These are phyloP conservation scores for Botrytis elliptica DNA, from an alignment of 2,329 filamentous ascomycete species.

Conservation along the genomic window DNA sequence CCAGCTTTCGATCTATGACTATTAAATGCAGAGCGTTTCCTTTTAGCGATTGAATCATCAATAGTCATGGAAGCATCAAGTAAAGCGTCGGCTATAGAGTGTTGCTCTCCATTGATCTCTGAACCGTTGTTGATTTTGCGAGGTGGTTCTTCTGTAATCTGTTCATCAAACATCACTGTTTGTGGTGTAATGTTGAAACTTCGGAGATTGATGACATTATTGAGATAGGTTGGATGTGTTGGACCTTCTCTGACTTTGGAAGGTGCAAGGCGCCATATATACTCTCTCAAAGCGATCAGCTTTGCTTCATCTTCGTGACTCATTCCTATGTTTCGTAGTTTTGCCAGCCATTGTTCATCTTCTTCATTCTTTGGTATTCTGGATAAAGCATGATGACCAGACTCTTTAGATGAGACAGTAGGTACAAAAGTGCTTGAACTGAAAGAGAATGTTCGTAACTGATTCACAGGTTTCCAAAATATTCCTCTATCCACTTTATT, in stretches of 20 bases:
- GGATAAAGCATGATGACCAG: slow-evolving; percentile 56
- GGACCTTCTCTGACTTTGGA: slow-evolving; percentile 49
- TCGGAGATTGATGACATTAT: slow-evolving; percentile 71
- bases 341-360: slow-evolving; percentile 88
- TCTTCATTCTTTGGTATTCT: slow-evolving; percentile 78
- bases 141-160: slow-evolving; percentile 48
- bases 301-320: slow-evolving; percentile 83
- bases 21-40: slow-evolving; percentile 52
- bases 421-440: slow-evolving; percentile 55
- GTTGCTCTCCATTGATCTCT: slow-evolving; percentile 43
- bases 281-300: slow-evolving; percentile 79
- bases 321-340: slow-evolving; percentile 82
- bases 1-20: slow-evolving; percentile 48
- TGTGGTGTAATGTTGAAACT: slow-evolving; percentile 77
- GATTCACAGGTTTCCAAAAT: slow-evolving; percentile 81
- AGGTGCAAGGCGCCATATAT: slow-evolving; percentile 82
- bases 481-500: slow-evolving; percentile 73
- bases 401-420: slow-evolving; percentile 55
- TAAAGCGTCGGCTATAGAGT: slow-evolving; percentile 86
- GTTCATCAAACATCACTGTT: slow-evolving; percentile 89
- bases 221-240: slow-evolving; percentile 48
- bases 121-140: slow-evolving; percentile 41
- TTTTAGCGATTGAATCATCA: slow-evolving; percentile 61
- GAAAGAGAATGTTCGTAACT: slow-evolving; percentile 68
- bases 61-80: slow-evolving; percentile 89